phyloP scores from a whole-genome alignment of 2,329 filamentous ascomycete species.

The Apiospora sp. region DNA sequence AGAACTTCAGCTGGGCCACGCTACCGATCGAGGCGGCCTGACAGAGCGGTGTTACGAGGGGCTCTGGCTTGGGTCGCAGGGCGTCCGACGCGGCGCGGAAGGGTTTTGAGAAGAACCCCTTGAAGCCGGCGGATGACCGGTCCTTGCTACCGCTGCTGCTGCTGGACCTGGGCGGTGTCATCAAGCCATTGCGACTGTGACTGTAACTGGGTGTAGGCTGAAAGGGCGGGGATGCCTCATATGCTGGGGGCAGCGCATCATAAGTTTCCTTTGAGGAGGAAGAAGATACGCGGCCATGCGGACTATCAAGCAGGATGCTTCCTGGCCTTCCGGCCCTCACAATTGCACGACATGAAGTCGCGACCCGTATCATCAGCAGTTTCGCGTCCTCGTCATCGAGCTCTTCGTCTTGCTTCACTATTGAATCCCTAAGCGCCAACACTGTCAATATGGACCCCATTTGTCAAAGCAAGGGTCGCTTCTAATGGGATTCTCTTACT shows the following conservation, averaged over 20 bases:
- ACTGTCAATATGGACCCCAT: neutral
- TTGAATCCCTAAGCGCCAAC: neutral
- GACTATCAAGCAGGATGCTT: neutral
- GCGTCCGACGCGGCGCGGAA: constrained; percentile 33
- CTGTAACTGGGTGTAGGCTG: neutral
- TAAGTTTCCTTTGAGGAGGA: neutral
- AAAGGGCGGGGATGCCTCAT: neutral
- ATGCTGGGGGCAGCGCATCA: neutral
- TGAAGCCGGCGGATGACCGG: constrained; percentile 26
- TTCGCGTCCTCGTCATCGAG: neutral
- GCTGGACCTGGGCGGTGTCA: neutral
- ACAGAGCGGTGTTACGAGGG: constrained; percentile 34
- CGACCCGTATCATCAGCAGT: neutral
- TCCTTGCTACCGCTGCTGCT: constrained; percentile 10
- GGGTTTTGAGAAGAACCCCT: constrained; percentile 37
- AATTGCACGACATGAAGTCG: neutral
- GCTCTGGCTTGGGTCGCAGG: constrained; percentile 34
- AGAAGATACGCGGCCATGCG: neutral
- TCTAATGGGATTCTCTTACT: neutral
- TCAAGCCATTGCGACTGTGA: neutral
- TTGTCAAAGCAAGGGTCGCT: neutral
- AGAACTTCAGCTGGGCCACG: constrained; percentile 30
- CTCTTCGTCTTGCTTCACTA: neutral
- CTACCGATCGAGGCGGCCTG: constrained; percentile 33
- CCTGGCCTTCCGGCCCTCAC: neutral